Percentiles rank a stretch among this genome's conserved stretches.
These are phyloP conservation scores for Sarocladium brachiariae DNA, from an alignment of 2,329 filamentous ascomycete species.

Conservation along the genomic window DNA sequence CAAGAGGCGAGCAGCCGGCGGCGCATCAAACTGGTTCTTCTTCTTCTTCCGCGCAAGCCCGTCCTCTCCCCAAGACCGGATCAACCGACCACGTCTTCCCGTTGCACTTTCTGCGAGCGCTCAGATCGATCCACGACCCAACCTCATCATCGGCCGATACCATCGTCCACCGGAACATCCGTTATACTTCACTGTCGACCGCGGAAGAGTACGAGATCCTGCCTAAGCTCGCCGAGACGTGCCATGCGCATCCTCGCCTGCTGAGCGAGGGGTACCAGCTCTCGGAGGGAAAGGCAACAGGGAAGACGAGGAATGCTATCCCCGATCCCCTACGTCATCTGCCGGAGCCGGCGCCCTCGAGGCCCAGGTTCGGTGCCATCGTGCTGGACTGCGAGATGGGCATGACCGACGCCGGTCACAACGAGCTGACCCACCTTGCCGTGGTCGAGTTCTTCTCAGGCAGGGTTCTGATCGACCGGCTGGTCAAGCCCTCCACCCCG, in stretches of 20 bases:
- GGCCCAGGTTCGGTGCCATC: neutral
- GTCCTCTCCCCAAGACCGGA: too few species aligned
- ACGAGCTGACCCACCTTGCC: conserved; percentile 5
- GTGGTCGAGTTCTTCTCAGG: conserved; percentile 11
- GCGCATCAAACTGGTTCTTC: too few species aligned
- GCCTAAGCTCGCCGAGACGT: neutral
- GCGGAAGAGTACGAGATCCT: neutral
- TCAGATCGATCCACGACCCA: neutral
- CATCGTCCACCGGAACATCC: neutral
- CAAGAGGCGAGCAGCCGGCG: neutral
- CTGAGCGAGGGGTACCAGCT: neutral
- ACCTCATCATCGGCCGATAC: neutral
- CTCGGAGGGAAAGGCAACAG: neutral
- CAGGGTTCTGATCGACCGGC: neutral
- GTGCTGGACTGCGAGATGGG: conserved; percentile 9
- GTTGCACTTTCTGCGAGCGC: too few species aligned
- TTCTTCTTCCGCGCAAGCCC: too few species aligned
- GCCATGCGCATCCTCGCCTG: neutral
- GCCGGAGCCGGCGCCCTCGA: neutral
- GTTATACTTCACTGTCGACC: neutral
- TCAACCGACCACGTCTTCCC: too few species aligned
- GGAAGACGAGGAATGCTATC: neutral
- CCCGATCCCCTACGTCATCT: neutral
- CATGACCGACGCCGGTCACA: neutral
- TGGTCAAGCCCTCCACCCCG: conserved; percentile 1